Conservation (phyloP, 768 basidiomycete species). For the Russula compacta region DNA sequence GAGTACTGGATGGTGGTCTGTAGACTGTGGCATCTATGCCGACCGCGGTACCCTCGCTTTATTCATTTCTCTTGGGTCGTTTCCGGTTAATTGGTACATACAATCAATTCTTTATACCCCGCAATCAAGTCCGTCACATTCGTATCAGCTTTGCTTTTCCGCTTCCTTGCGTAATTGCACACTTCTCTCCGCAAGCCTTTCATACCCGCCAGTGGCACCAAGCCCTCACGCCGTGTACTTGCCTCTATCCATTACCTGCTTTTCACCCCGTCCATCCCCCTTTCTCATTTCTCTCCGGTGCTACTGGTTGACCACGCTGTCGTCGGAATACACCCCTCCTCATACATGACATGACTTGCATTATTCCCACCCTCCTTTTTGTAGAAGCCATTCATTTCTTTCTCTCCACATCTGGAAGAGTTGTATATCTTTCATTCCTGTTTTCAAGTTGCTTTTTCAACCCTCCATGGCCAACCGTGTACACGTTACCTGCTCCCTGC, state of each 20-base stretch:
- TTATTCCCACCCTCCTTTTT: slow-evolving; percentile 7
- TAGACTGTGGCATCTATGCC: slow-evolving; percentile 26
- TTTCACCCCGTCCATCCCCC: background rate
- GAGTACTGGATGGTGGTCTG: slow-evolving; percentile 80
- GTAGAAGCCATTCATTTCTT: background rate
- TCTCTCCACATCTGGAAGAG: background rate
- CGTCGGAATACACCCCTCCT: slow-evolving; percentile 1
- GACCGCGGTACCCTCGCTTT: slow-evolving; percentile 9
- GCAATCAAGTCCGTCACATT: slow-evolving; percentile 22
- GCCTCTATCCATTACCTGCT: background rate
- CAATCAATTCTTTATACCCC: slow-evolving; percentile 21
- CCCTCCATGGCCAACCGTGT: slow-evolving; percentile 5
- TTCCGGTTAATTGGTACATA: slow-evolving; percentile 22
- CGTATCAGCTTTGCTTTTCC: slow-evolving; percentile 12
- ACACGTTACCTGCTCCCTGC: background rate
- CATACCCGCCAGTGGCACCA: slow-evolving; percentile 4
- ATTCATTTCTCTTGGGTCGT: slow-evolving; percentile 16
- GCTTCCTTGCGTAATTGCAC: slow-evolving; percentile 11
- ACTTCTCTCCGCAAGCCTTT: background rate
- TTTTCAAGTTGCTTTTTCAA: background rate
- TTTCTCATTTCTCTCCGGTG: background rate
- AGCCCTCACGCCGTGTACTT: background rate
- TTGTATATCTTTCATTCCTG: background rate
- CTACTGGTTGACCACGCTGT: slow-evolving; percentile 8
- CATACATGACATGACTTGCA: slow-evolving; percentile 6